Percentiles rank a stretch among this genome's conserved stretches.
Evolutionary conservation across 352 stramenopile species (phyloP).

Genomic region (Elongisporangium anandrum): DNA sequence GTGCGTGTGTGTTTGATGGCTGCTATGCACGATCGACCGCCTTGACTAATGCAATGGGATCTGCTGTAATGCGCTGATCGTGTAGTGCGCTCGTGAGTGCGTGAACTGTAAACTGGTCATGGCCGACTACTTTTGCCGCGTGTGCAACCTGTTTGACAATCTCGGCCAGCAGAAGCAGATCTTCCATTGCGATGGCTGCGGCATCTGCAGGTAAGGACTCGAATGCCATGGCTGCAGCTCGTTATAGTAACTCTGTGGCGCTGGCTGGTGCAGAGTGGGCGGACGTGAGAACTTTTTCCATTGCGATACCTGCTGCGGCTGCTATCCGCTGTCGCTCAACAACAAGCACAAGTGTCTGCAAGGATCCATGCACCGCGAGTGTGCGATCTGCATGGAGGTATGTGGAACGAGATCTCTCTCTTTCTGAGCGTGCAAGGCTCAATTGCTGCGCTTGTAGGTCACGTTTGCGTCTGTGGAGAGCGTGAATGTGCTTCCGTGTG

Average conservation of each 20-base stretch:
- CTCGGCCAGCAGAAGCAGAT: conserved; percentile 53
- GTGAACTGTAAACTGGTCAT: conserved; percentile 37
- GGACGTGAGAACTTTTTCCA: conserved; percentile 80
- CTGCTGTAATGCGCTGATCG: not conserved
- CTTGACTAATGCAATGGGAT: not conserved
- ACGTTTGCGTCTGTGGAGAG: conserved; percentile 74
- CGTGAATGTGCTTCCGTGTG: conserved; percentile 66
- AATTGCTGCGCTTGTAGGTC: conserved; percentile 19
- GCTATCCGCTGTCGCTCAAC: conserved; percentile 65
- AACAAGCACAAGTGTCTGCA: conserved; percentile 78
- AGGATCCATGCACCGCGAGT: conserved; percentile 78
- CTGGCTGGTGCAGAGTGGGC: conserved; percentile 37
- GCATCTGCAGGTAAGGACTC: conserved; percentile 51
- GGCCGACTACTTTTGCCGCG: conserved; percentile 57
- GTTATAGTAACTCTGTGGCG: not conserved
- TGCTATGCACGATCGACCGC: not conserved
- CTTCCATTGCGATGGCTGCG: conserved; percentile 74
- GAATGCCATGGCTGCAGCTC: not conserved
- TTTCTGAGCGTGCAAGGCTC: not conserved
- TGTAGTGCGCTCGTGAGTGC: conserved; percentile 53
- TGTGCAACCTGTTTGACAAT: conserved; percentile 77
- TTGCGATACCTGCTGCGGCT: conserved; percentile 72
- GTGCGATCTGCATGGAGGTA: conserved; percentile 77
- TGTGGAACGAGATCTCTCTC: not conserved
- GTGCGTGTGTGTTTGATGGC: conserved; percentile 21